Evolutionary conservation across 2,329 filamentous ascomycete species (phyloP).

Genomic region (Claviceps africana): DNA sequence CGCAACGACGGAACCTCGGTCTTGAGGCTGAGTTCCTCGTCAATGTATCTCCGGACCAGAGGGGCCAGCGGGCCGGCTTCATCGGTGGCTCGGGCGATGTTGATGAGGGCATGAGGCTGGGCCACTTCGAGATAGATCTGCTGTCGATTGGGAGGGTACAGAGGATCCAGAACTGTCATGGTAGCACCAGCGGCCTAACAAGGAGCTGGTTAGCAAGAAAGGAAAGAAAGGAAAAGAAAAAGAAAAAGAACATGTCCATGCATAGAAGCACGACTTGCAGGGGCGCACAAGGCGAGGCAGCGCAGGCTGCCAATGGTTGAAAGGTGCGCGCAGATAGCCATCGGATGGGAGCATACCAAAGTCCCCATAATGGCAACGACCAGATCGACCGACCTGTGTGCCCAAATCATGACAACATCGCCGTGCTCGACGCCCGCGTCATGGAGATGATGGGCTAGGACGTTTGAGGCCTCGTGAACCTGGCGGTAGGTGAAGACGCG

Average conservation of each 20-base stretch:
- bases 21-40: slow-evolving; percentile 57
- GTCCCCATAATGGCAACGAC: slow-evolving; percentile 65
- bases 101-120: slow-evolving; percentile 50
- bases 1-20: slow-evolving; percentile 61
- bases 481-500: slow-evolving; percentile 70
- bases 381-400: slow-evolving; percentile 58
- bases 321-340: neutral
- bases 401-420: slow-evolving; percentile 89
- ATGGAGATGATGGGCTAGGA: slow-evolving; percentile 65
- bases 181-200: slow-evolving; percentile 42
- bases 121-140: slow-evolving; percentile 64
- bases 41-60: slow-evolving; percentile 49
- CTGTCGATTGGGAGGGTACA: slow-evolving; percentile 17
- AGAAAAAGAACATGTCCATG: no score
- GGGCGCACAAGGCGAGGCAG: neutral
- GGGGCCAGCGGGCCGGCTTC: slow-evolving; percentile 32
- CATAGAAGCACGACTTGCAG: no score
- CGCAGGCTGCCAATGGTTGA: neutral
- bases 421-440: slow-evolving; percentile 59
- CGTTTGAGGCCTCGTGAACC: slow-evolving; percentile 74
- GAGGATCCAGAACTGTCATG: slow-evolving; percentile 58
- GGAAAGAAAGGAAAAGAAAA: no score
- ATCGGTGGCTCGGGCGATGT: slow-evolving; percentile 56
- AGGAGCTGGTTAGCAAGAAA: slow-evolving; percentile 17
- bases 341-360: slow-evolving; percentile 15